Conservation (phyloP, 106 monocot species). For the Dioscorea alata region DNA sequence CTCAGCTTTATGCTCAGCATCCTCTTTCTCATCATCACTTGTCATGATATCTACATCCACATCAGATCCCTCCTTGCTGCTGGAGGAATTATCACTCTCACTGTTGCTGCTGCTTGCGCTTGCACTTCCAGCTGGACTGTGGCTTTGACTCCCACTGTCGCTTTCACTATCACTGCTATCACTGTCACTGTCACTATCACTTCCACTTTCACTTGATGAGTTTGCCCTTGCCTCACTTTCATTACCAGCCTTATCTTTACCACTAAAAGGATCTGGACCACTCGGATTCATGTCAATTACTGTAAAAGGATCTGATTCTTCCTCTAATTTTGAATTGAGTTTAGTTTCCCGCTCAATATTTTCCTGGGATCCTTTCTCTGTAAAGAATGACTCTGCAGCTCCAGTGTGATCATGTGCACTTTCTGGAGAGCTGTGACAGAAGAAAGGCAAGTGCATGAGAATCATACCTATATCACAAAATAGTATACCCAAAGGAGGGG, state of each 20-base stretch:
- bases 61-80: slow-evolving; percentile 85
- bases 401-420: slow-evolving; percentile 15
- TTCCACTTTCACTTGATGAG: slow-evolving; percentile 84
- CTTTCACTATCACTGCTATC: slow-evolving; percentile 78
- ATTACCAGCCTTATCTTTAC: slow-evolving; percentile 23
- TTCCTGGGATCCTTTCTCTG: slow-evolving; percentile 20
- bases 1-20: slow-evolving; percentile 16
- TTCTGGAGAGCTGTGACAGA: slow-evolving; percentile 45
- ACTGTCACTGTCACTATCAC: slow-evolving; percentile 74
- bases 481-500: too few relatives aligned
- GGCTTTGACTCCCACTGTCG: slow-evolving; percentile 53
- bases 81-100: slow-evolving; percentile 90
- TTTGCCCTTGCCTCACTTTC: slow-evolving; percentile 37
- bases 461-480: too few relatives aligned
- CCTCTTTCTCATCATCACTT: slow-evolving; percentile 70
- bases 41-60: slow-evolving; percentile 83
- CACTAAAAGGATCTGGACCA: slow-evolving; percentile 27
- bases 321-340: slow-evolving; percentile 18
- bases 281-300: slow-evolving; percentile 32
- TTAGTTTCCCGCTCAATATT: slow-evolving; percentile 32
- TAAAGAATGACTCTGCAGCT: slow-evolving; percentile 15
- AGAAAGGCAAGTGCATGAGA: background rate
- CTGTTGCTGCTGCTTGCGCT: slow-evolving; percentile 94
- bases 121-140: slow-evolving; percentile 51
- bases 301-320: slow-evolving; percentile 46